Evolutionary conservation across 192 early-diverging fungal genomes (phyloP).

Genomic region (Backusella morwellensis): DNA sequence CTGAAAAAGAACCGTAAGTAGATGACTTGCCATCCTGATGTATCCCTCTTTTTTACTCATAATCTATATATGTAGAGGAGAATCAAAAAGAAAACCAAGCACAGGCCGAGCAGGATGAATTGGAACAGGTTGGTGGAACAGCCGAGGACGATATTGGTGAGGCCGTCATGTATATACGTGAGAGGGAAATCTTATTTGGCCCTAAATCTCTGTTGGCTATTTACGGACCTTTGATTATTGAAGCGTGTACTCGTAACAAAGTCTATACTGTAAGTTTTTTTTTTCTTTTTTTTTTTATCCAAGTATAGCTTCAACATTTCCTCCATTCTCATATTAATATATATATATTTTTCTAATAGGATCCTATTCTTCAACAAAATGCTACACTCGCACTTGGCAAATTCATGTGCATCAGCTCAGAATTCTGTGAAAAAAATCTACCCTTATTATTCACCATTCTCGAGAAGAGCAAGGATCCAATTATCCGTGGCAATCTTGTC

Average conservation of each 20-base stretch:
- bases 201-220: slow-evolving; percentile 68
- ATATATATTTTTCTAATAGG: slow-evolving; percentile 37
- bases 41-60: background rate
- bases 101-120: slow-evolving; percentile 68
- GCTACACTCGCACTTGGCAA: slow-evolving; percentile 89
- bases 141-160: slow-evolving; percentile 97
- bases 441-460: slow-evolving; percentile 89
- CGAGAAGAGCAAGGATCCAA: slow-evolving; percentile 77
- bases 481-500: slow-evolving; percentile 90
- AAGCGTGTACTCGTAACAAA: slow-evolving; percentile 80
- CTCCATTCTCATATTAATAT: background rate
- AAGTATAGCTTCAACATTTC: too few species aligned
- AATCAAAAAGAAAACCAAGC: slow-evolving; percentile 40
- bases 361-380: slow-evolving; percentile 84
- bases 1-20: slow-evolving; percentile 27
- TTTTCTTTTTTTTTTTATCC: background rate
- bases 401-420: slow-evolving; percentile 95
- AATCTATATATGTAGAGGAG: slow-evolving; percentile 11
- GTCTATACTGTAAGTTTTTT: slow-evolving; percentile 66
- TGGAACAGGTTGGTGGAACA: slow-evolving; percentile 90
- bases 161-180: slow-evolving; percentile 80
- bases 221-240: slow-evolving; percentile 81
- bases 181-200: slow-evolving; percentile 88
- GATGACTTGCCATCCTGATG: too few species aligned
- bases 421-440: slow-evolving; percentile 92